phyloP scores from a whole-genome alignment of 2,329 filamentous ascomycete genomes.

The Diplocarpon rosae region DNA sequence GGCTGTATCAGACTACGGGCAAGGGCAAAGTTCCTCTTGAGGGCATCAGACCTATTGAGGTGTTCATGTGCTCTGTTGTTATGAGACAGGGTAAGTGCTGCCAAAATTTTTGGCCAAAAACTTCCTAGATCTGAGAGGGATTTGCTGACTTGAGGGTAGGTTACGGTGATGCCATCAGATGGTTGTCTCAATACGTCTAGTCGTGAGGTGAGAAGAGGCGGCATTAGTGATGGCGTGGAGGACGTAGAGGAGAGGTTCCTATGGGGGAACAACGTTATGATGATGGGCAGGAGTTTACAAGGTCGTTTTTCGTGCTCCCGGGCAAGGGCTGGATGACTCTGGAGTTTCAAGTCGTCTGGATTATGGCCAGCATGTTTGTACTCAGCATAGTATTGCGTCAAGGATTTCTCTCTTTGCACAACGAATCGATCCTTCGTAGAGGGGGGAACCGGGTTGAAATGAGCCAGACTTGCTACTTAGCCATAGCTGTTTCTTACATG shows the following conservation, averaged over 20 bases:
- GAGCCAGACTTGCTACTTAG: no score
- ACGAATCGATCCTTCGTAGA: no score
- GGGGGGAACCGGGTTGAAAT: no score
- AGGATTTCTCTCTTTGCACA: constrained; percentile 13
- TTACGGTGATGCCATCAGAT: constrained; percentile 83
- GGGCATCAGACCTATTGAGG: constrained; percentile 87
- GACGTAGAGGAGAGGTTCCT: background rate
- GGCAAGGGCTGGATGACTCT: constrained; percentile 14
- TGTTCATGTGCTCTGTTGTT: constrained; percentile 98
- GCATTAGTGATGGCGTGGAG: background rate
- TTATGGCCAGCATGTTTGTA: constrained; percentile 22
- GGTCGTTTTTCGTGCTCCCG: constrained; percentile 23
- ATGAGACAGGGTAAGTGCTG: constrained; percentile 72
- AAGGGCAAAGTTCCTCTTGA: constrained; percentile 91
- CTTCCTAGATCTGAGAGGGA: background rate
- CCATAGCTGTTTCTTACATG: no score
- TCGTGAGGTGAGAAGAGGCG: constrained; percentile 9
- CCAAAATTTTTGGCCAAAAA: background rate
- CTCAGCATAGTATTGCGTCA: constrained; percentile 25
- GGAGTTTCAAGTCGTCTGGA: constrained; percentile 15
- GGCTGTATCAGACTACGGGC: constrained; percentile 90
- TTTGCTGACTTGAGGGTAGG: constrained; percentile 34
- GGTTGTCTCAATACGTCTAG: constrained; percentile 88
- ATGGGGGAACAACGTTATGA: no score
- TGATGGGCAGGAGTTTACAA: constrained; percentile 26